Conservation (phyloP, 495 filamentous ascomycete species). For the Penicillium arizonense region DNA sequence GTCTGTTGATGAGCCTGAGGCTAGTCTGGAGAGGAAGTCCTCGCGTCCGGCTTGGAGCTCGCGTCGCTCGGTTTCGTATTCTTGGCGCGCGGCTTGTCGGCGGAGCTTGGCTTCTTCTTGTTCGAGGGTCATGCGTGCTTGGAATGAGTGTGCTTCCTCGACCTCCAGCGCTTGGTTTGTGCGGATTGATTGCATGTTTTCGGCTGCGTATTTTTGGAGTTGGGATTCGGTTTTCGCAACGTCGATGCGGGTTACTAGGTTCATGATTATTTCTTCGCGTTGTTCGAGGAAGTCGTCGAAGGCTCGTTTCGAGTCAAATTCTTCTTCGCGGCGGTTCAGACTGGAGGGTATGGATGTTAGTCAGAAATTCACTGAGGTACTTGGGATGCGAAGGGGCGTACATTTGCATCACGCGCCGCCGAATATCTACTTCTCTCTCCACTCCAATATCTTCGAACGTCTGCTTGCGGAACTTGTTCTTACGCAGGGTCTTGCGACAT, state of each 20-base stretch:
- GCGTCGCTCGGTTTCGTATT: slow-evolving; percentile 63
- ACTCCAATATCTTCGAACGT: slow-evolving; percentile 89
- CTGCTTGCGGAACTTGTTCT: slow-evolving; percentile 76
- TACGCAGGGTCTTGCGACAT: slow-evolving; percentile 81
- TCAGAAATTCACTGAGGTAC: neutral
- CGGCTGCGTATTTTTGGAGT: slow-evolving; percentile 63
- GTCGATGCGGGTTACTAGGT: slow-evolving; percentile 72
- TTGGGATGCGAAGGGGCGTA: slow-evolving; percentile 19
- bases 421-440: slow-evolving; percentile 93
- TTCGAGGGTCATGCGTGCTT: slow-evolving; percentile 65
- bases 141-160: slow-evolving; percentile 52
- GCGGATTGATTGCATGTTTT: slow-evolving; percentile 60
- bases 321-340: slow-evolving; percentile 86
- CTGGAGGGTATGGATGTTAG: slow-evolving; percentile 20
- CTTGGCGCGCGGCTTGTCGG: slow-evolving; percentile 53
- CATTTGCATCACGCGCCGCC: slow-evolving; percentile 73
- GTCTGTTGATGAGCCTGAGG: slow-evolving; percentile 44
- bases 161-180: slow-evolving; percentile 53
- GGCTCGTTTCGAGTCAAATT: slow-evolving; percentile 76
- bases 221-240: slow-evolving; percentile 67
- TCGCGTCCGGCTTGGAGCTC: slow-evolving; percentile 58
- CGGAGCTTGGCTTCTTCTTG: slow-evolving; percentile 60
- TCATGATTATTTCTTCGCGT: slow-evolving; percentile 86
- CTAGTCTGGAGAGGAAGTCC: slow-evolving; percentile 55
- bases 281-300: slow-evolving; percentile 96